A percentile compares a stretch with the other conserved stretches of the same genome.
Evolutionary conservation across 1,284 basidiomycete species (phyloP).

Genomic region (Ganoderma leucocontextum): DNA sequence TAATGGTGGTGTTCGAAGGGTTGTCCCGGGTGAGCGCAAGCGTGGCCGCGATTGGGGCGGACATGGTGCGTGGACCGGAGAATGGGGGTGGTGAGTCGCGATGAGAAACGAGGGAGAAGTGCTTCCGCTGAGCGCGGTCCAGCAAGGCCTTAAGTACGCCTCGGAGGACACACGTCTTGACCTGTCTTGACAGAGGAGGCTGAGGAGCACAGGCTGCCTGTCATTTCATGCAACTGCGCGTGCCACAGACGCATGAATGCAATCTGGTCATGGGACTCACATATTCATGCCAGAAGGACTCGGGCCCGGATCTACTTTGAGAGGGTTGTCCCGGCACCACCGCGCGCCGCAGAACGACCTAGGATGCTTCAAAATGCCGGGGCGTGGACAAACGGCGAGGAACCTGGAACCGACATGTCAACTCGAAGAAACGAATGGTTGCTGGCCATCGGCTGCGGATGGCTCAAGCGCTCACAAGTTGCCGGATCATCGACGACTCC

Average conservation of each 20-base stretch:
- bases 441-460: background rate
- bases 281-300: background rate
- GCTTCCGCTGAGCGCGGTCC: background rate
- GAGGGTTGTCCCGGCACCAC: background rate
- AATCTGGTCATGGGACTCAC: background rate
- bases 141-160: background rate
- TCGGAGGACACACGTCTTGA: background rate
- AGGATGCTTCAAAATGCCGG: background rate
- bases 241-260: background rate
- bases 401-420: background rate
- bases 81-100: background rate
- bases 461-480: background rate
- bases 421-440: background rate
- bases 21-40: constrained; percentile 52
- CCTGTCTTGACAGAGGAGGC: background rate
- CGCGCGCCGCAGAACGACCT: too few relatives aligned
- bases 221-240: background rate
- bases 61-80: background rate
- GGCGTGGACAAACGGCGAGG: background rate
- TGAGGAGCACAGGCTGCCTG: background rate
- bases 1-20: constrained; percentile 52
- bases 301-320: background rate
- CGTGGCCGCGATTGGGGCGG: constrained; percentile 18
- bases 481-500: background rate
- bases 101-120: background rate